Conservation (phyloP, 441 rosid genomes). For the Bocquillonia castaneifolia region DNA sequence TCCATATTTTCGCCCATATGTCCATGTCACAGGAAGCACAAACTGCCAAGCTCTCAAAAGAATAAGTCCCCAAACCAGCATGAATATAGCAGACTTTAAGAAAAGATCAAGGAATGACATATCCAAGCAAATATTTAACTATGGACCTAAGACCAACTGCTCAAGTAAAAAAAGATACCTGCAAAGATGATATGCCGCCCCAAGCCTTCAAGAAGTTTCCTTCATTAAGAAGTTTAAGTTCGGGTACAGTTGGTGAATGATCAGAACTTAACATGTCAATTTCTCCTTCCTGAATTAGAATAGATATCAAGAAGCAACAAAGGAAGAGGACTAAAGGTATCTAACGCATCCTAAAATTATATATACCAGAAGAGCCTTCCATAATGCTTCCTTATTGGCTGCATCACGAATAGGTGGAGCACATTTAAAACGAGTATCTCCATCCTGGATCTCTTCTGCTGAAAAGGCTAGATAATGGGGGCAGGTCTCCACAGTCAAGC, state of each 20-base stretch:
- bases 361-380: conserved; percentile 85
- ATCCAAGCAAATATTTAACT: background rate
- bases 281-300: conserved; percentile 63
- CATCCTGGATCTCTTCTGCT: conserved; percentile 82
- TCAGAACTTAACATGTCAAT: conserved; percentile 91
- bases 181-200: conserved; percentile 98
- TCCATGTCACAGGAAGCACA: conserved; percentile 96
- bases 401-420: conserved; percentile 86
- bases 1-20: conserved; percentile 70
- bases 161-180: conserved; percentile 40
- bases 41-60: conserved; percentile 54
- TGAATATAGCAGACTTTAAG: background rate
- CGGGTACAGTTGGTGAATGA: conserved; percentile 91
- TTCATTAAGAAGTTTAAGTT: conserved; percentile 64
- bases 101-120: background rate
- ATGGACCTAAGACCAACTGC: no score
- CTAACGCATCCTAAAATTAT: conserved; percentile 5
- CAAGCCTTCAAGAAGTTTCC: conserved; percentile 89
- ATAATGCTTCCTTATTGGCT: conserved; percentile 66
- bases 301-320: conserved; percentile 12
- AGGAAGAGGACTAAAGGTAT: conserved; percentile 1
- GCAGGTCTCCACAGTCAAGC: conserved; percentile 85
- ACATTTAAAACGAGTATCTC: conserved; percentile 95
- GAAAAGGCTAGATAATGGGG: conserved; percentile 93
- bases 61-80: conserved; percentile 25